Conservation (phyloP, 352 stramenopile genomes). For the Saprolegnia parasitica region DNA sequence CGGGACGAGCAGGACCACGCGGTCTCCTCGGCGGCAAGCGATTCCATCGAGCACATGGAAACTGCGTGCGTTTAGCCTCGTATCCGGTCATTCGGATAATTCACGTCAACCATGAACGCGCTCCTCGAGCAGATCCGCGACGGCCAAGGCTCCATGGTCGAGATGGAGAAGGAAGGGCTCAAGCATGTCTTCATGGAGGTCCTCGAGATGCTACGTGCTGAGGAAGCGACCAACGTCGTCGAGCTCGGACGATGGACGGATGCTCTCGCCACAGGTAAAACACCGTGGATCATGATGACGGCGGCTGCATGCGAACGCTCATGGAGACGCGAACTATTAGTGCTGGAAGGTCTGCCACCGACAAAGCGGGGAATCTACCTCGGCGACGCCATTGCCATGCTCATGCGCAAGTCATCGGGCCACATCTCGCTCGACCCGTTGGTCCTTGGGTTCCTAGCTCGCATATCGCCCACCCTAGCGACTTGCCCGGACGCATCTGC, state of each 20-base stretch:
- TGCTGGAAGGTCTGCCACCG: slow-evolving; percentile 9
- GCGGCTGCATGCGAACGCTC: neutral
- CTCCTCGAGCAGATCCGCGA: slow-evolving; percentile 3
- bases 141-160: neutral
- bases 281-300: too few species aligned
- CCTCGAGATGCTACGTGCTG: slow-evolving; percentile 24
- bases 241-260: neutral
- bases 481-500: neutral
- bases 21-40: neutral
- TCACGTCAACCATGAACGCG: slow-evolving; percentile 1
- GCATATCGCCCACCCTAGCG: neutral
- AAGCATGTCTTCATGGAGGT: slow-evolving; percentile 30
- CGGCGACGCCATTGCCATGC: slow-evolving; percentile 20
- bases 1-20: slow-evolving; percentile 10
- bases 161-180: slow-evolving; percentile 22
- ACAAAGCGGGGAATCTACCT: slow-evolving; percentile 19
- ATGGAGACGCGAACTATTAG: slow-evolving; percentile 2
- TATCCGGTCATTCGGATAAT: slow-evolving; percentile 8
- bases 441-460: neutral
- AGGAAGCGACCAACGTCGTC: neutral
- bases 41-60: neutral
- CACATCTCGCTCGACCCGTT: neutral
- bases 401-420: slow-evolving; percentile 13
- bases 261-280: slow-evolving; percentile 6
- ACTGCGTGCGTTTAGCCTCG: slow-evolving; percentile 5